A percentile compares a stretch with the other conserved stretches of the same genome.
Evolutionary conservation across 2,329 filamentous ascomycete genomes (phyloP).

Genomic region (Clarireedia paspali): DNA sequence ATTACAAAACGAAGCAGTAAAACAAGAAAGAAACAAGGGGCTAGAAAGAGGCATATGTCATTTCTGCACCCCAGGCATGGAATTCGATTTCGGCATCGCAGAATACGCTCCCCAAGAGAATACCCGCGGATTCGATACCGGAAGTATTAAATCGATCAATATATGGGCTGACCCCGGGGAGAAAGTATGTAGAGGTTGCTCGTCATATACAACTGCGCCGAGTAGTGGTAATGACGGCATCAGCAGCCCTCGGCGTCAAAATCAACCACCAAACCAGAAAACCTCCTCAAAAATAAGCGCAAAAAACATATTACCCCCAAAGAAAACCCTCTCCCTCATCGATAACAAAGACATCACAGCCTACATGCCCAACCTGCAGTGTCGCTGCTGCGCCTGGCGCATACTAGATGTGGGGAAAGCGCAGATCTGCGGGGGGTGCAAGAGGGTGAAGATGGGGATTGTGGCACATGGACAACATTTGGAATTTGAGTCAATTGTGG

Average conservation of each 20-base stretch:
- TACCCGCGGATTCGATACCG: neutral
- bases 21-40: neutral
- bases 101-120: neutral
- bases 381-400: neutral
- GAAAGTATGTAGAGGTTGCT: too few relatives aligned
- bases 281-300: neutral
- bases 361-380: slow-evolving; percentile 6
- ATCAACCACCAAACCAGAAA: neutral
- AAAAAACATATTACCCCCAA: too few relatives aligned
- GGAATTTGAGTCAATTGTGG: neutral
- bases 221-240: too few relatives aligned
- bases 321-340: neutral
- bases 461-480: neutral
- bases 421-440: neutral
- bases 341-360: neutral
- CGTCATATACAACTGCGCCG: too few relatives aligned
- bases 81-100: neutral
- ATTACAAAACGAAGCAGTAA: neutral
- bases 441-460: neutral
- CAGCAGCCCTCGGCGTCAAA: too few relatives aligned
- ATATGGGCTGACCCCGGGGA: neutral
- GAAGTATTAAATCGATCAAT: neutral
- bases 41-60: neutral
- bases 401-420: neutral
- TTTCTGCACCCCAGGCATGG: neutral